Conservation (phyloP, 495 filamentous ascomycete genomes). For the Xylaria flabelliformis region DNA sequence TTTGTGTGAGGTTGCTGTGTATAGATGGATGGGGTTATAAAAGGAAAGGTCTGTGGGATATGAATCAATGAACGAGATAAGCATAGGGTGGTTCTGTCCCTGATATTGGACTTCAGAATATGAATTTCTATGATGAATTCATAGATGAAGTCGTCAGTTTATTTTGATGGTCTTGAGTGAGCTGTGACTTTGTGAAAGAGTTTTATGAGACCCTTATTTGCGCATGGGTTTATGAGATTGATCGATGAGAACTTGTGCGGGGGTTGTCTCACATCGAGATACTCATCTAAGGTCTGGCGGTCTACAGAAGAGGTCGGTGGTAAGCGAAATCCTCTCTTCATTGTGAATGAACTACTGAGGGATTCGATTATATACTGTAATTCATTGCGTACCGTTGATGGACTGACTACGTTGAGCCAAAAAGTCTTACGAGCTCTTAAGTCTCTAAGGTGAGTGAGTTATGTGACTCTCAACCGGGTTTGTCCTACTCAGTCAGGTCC, state of each 20-base stretch:
- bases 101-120: not conserved
- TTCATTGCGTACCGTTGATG: not conserved
- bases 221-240: too few species aligned
- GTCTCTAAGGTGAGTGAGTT: not conserved
- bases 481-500: too few species aligned
- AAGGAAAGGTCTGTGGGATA: not conserved
- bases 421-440: not conserved
- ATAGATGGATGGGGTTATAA: not conserved
- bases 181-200: not conserved
- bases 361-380: too few species aligned
- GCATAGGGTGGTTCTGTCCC: not conserved
- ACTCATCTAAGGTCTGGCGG: not conserved
- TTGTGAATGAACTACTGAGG: not conserved
- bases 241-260: not conserved
- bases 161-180: not conserved
- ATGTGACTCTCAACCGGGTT: not conserved
- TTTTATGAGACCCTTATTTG: not conserved
- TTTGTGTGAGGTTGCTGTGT: not conserved
- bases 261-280: not conserved
- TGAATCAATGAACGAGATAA: not conserved
- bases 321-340: not conserved
- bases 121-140: not conserved
- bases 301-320: not conserved
- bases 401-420: not conserved
- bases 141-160: not conserved